Conservation (phyloP, 1,284 basidiomycete species). For the Puccinia hordei region DNA sequence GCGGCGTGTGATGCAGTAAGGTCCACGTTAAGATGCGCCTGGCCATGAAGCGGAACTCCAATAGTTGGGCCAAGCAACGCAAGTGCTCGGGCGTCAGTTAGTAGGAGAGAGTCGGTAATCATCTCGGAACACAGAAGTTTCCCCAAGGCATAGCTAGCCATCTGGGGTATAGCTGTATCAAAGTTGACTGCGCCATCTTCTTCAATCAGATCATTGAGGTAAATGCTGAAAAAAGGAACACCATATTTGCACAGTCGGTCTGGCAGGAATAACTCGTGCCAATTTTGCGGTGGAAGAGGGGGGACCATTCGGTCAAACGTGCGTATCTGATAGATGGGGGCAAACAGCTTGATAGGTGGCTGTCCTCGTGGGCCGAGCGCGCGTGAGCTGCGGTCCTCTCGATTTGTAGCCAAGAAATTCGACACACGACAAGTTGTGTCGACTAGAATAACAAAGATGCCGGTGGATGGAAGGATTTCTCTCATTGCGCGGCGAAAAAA, state of each 20-base stretch:
- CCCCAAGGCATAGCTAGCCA: not conserved
- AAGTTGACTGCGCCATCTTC: not conserved
- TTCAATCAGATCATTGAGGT: not conserved
- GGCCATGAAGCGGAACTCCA: constrained; percentile 8
- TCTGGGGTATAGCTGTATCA: not conserved
- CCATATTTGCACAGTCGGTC: constrained; percentile 4
- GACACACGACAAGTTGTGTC: too few species aligned
- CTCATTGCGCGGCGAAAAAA: too few species aligned
- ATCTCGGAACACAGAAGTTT: not conserved
- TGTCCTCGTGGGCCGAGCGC: too few species aligned
- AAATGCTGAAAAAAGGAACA: not conserved
- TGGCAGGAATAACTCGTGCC: not conserved
- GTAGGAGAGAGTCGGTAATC: not conserved
- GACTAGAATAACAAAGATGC: too few species aligned
- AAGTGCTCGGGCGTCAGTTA: not conserved
- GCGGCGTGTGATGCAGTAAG: not conserved
- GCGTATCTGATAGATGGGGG: not conserved
- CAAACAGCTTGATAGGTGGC: not conserved
- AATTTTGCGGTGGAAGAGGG: not conserved
- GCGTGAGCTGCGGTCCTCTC: too few species aligned
- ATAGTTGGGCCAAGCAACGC: constrained; percentile 9
- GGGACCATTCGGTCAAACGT: not conserved
- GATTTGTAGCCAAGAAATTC: too few species aligned
- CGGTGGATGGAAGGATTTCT: too few species aligned
- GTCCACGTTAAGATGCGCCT: constrained; percentile 9